Percentiles rank a stretch among this genome's conserved stretches.
Evolutionary conservation across 73 alveolate genomes (phyloP).

Genomic region (Tetrahymena borealis): DNA sequence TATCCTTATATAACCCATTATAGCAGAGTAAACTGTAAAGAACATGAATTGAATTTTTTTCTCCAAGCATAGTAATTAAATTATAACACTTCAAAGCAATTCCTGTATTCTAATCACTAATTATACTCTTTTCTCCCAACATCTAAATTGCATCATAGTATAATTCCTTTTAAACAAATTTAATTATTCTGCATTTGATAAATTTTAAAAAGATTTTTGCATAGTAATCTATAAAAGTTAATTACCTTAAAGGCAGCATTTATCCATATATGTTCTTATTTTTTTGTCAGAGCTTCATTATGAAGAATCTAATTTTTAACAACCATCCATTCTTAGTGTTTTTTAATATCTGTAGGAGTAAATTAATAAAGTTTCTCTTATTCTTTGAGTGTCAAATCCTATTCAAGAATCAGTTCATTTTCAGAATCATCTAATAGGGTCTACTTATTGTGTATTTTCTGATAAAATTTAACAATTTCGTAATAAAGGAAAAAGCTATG

Average conservation of each 20-base stretch:
- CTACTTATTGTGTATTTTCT: neutral
- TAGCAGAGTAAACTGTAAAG: neutral
- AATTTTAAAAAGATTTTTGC: neutral
- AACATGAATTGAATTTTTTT: neutral
- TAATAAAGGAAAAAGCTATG: neutral
- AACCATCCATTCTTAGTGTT: neutral
- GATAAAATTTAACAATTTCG: neutral
- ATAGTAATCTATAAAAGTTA: neutral
- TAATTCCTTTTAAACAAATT: neutral
- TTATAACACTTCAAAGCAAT: neutral
- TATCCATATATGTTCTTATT: neutral
- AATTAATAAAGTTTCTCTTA: neutral
- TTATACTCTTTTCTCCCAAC: neutral
- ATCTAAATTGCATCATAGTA: neutral
- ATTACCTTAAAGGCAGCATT: neutral
- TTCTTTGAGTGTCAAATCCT: neutral
- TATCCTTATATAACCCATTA: neutral
- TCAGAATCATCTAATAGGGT: neutral
- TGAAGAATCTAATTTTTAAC: neutral
- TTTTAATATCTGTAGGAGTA: neutral
- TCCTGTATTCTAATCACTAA: neutral
- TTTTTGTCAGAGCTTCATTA: neutral
- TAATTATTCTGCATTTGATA: neutral
- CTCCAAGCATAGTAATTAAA: neutral
- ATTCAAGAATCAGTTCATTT: neutral